Base-by-base conservation (phyloP, 2,329 filamentous ascomycete genomes). In the Lecanicillium sp. region DNA sequence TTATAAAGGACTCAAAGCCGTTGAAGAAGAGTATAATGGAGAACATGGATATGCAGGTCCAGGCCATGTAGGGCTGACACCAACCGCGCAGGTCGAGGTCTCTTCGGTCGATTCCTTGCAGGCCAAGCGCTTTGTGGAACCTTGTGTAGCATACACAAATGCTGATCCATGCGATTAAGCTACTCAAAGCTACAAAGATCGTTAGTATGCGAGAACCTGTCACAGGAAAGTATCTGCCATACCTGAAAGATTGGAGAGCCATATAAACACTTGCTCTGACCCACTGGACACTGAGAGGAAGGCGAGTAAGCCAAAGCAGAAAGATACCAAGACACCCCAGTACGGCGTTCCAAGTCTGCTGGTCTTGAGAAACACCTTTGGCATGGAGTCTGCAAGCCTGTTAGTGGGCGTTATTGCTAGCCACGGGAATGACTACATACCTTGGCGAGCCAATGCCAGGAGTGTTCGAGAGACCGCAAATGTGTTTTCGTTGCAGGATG, bases 241-340 rank as follows among this genome's bases (percentile, higher is more conserved):
- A 42, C 69, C 76, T 32, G 68, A 72, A 20, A 76, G 54, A 47
- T 72, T 74, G 30, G 72, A 65, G 46, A 77, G 69, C 72, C 72
- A 76, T 41, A 64, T 66, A 54, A 76, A 76, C 1, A 73, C 71
- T 12, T 66, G 60, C 13, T 61, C 57, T 4, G 61, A 61, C 33
- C 53, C 60, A 37, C 57, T 65, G 13, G 58, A 64, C 15, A 66
- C 61, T 40, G 66, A 71, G 12, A 74, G 57, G 46, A 72, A 74
- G 3, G 67, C 65, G 12, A 73, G 61, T 1, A 54, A 54, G 17
- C 60, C 61, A 51, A 71, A 69, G 9, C 66, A 50, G 2, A 61
- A 57, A 4, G 63, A 65, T 11, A 54, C 57, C 1, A 47, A 51
- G 17, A 74, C 68, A 4, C 69, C 68, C 37, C 57, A 58, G 45